Conservation (phyloP, 1,284 basidiomycete species). For the Papiliotrema flavescens region DNA sequence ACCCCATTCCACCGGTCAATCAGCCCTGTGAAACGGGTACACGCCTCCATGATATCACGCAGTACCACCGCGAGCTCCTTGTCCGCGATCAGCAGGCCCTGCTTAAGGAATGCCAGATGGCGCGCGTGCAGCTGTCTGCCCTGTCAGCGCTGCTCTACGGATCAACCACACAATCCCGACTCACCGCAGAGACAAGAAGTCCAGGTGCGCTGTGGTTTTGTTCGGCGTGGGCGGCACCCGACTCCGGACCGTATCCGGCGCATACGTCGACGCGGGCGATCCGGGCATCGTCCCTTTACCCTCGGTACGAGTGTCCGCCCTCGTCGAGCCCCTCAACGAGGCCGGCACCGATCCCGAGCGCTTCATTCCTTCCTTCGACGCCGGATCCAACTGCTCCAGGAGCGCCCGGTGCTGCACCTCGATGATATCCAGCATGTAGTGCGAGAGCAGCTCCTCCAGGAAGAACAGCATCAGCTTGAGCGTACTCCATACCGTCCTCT, state of each 20-base stretch:
- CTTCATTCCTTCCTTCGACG: background rate
- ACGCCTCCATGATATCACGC: constrained; percentile 70
- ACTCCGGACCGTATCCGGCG: constrained; percentile 12
- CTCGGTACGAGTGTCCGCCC: background rate
- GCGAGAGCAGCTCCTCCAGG: constrained; percentile 68
- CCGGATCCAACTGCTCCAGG: constrained; percentile 28
- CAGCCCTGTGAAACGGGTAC: constrained; percentile 75
- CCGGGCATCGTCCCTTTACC: background rate
- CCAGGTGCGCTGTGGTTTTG: constrained; percentile 53
- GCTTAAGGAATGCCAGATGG: constrained; percentile 74
- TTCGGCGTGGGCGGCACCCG: constrained; percentile 21
- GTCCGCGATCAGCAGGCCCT: constrained; percentile 74
- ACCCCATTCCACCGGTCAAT: constrained; percentile 91
- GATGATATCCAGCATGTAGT: constrained; percentile 84
- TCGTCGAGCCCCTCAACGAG: constrained; percentile 15
- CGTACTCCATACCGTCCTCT: constrained; percentile 77
- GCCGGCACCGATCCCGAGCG: constrained; percentile 5
- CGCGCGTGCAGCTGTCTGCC: constrained; percentile 62
- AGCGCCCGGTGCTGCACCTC: constrained; percentile 67
- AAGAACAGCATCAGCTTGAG: constrained; percentile 88
- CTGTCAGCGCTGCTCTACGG: constrained; percentile 2
- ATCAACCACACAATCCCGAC: constrained; percentile 1
- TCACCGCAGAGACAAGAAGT: constrained; percentile 76
- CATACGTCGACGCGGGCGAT: constrained; percentile 3
- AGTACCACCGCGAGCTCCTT: constrained; percentile 61